Evolutionary conservation across 1,139 yeast genomes (phyloP).

Genomic region (Sugiyamaella castrensis): DNA sequence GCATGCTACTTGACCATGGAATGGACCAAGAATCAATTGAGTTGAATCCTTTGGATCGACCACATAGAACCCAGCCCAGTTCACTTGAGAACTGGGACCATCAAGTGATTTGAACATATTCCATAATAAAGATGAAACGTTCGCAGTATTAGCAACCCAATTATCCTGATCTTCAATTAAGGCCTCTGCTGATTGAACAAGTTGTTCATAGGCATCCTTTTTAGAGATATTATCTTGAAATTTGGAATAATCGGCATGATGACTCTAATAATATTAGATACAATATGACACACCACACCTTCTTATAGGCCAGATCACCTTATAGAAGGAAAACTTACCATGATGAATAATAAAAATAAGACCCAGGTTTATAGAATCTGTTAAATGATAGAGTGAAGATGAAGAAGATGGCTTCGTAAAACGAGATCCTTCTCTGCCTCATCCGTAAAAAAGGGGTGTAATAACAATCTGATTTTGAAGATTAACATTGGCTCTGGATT

Average conservation of each 20-base stretch:
- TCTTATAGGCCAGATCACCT: no score
- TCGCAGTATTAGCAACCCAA: constrained; percentile 88
- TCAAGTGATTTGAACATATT: constrained; percentile 68
- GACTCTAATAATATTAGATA: constrained; percentile 1
- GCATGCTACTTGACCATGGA: constrained; percentile 96
- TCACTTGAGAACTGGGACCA: constrained; percentile 44
- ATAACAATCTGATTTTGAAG: no score
- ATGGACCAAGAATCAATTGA: constrained; percentile 79
- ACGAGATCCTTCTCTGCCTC: no score
- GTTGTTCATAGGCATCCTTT: constrained; percentile 56
- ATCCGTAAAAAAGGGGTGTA: no score
- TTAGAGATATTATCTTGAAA: constrained; percentile 36
- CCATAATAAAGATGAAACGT: constrained; percentile 84
- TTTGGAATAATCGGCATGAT: constrained; percentile 33
- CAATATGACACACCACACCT: no score
- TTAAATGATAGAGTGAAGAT: no score
- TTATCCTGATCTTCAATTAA: constrained; percentile 59
- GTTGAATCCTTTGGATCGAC: constrained; percentile 35
- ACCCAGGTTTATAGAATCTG: no score
- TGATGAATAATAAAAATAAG: no score
- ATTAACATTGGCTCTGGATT: no score
- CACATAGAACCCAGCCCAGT: constrained; percentile 94
- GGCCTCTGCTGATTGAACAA: constrained; percentile 63
- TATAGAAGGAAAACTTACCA: no score
- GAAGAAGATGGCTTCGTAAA: no score